Evolutionary conservation across 257 asterid species (phyloP), one percentile per base, ranked within the genome.

Genomic region (Solanum okadae): DNA sequence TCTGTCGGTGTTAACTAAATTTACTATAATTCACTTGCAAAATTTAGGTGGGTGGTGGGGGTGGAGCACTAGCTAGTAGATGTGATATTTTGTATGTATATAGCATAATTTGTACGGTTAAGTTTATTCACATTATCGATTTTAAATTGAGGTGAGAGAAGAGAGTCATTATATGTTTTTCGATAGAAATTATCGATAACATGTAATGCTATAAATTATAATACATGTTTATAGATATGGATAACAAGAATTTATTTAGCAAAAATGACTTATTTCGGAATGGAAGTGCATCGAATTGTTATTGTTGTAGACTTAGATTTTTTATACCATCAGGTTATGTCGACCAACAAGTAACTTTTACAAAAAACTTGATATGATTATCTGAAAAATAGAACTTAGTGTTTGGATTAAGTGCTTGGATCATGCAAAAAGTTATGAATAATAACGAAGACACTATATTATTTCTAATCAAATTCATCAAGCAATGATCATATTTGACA

Each of bases 151-250:
- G 0, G 8, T 65, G 1, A n/a, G 5, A 8, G 3, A 63, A 23
- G 15, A 10, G 71, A 65, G 1, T 65, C 4, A 0, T 65, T 25
- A 52, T 52, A 52, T 0, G n/a, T 52, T 52, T 52, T 52, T 52
- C 4, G 3, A 52, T 16, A 52, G 63, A 52, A 52, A 1, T 0
- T 18, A 52, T 52, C 0, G 10, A 1, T 0, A 52, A 49, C 59
- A 1, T 15, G 52, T 12, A 44, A 4, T 44, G 59, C 3, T 49
- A 46, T 4, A 4, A 4, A 46, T 42, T 42, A 44, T 49, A 49
- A 49, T 20, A 20, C 0, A 12, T 56, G 11, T 56, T 56, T 7
- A 56, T 56, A 56, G 4, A 56, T 56, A 16, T 56, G n/a, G 25
- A 20, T 1, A 22, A 0, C 8, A 1, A 49, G 59, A 49, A 15